Evolutionary conservation across 2,329 filamentous ascomycete species (phyloP), one percentile per base, ranked within the genome.

Genomic region (Trichoderma asperellum): DNA sequence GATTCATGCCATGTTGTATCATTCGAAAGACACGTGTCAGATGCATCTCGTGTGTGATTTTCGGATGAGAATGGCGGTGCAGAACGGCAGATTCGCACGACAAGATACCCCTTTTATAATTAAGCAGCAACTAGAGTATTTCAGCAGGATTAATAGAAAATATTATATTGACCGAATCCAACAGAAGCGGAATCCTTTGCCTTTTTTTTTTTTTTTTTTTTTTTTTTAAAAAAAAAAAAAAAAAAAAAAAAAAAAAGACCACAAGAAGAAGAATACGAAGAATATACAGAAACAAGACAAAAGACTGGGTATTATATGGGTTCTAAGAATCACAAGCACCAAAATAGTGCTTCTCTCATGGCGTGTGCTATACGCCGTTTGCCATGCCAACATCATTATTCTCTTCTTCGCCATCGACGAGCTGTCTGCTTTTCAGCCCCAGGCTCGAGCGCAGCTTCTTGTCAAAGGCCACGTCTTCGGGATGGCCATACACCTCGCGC

Each of bases 371-470:
- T n/a, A 14, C 61, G 16, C 66, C 71, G 12, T 69, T 70, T 27
- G 66, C 69, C 47, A 71, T 71, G 12, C 59, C 70, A 52, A 70
- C 62, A 57, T 37, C 72, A n/a, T 61, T 72, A 37, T 68, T 71
- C 47, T 76, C 75, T 16, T 76, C 73, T 8, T 75, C 77, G 14
- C 73, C 75, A 12, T 72, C 75, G 5, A 63, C 72, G 52, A 47
- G 35, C 58, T 72, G 72, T 27, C 35, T 65, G 21, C 74, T 72
- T 66, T 78, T 79, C 61, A 91, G 80, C 6, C 88, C 89, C 57
- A 93, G 78, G 76, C 88, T 93, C 62, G 85, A 83, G 32, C 84
- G 81, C 59, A 94, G 78, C 75, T 87, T 88, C 76, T 81, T 85
- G 71, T 90, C 85, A 63, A 91, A 76, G 72, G 89, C 86, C 3